Evolutionary conservation across 202 grass and related monocot species (phyloP), one percentile per base, ranked within the genome.

Genomic region (Zizania palustris): DNA sequence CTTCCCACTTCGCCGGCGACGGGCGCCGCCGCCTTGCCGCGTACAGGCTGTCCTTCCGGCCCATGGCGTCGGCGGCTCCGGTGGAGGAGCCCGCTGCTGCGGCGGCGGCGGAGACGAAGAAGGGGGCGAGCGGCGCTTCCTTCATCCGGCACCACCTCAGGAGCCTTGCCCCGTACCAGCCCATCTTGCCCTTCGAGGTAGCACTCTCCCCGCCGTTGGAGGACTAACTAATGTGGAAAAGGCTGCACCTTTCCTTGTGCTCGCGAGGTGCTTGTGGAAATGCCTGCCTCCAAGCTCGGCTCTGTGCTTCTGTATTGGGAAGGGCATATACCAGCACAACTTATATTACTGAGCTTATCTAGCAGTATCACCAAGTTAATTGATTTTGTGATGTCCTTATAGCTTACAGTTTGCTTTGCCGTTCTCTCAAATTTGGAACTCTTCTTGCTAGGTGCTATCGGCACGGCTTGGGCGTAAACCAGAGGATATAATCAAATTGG

Each of bases 141-240:
- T 98, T 98, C 87, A 88, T 92, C 67, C 87, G 96, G 9, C 61
- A 45, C 75, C 96, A 98, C 74, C 90, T 98, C 59, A 86, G 74
- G 82, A 87, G 73, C 50, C 87, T 98, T 13, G 67, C 86, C 2
- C 91, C 95, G 34, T 98, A 98, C 78, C 96, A 98, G 69, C 89
- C 96, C 40, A 98, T 98, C 49, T 44, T 98, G 36, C 91, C 96
- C 20, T 98, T 98, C 49, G 95, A 98, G 95, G 89, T 98, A 74
- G 10, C 11, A 5, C 0, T 16, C 58, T 21, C 13, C 9, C 42
- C 39, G 5, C 73, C 10, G 0, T 3, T 74, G 21, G 5, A 34
- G 44, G 11, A 37, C 1, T n/a, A 28, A 1, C 28, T 28, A 2
- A 28, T 46, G 10, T 70, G 3, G 14, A 5, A 60, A 77, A 77